phyloP scores from a whole-genome alignment of 768 basidiomycete species.

The Rhizopogon roseolus region DNA sequence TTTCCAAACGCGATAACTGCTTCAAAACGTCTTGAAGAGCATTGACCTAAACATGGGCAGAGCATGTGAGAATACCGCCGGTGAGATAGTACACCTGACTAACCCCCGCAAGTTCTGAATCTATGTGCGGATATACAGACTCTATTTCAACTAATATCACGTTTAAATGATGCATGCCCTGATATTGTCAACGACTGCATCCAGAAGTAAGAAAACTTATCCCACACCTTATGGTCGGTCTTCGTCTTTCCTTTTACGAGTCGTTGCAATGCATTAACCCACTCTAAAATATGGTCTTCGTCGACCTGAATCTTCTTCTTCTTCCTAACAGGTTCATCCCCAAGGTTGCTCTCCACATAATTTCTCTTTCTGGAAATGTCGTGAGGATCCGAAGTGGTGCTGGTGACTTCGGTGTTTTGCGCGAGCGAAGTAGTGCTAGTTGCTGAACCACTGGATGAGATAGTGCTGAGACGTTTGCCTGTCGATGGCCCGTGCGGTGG shows the following conservation, averaged over 20 bases:
- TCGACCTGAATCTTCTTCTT: neutral
- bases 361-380: neutral
- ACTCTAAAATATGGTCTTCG: conserved; percentile 10
- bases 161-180: conserved; percentile 24
- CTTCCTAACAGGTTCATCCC: neutral
- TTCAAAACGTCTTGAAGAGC: conserved; percentile 15
- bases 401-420: neutral
- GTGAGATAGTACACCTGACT: neutral
- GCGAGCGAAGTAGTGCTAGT: neutral
- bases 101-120: conserved; percentile 9
- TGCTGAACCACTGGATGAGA: neutral
- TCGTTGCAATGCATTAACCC: conserved; percentile 22
- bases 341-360: neutral
- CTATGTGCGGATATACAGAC: conserved; percentile 13
- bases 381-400: neutral
- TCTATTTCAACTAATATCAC: conserved; percentile 26
- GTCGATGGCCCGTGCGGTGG: neutral
- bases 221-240: conserved; percentile 11
- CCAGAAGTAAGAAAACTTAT: neutral
- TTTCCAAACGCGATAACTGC: conserved; percentile 20
- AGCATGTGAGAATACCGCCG: neutral
- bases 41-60: conserved; percentile 7
- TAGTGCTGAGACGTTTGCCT: neutral
- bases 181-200: neutral
- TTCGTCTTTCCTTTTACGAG: conserved; percentile 24